Base-by-base conservation (phyloP, 306 rosid genomes). In the Astragalus membranaceus region DNA sequence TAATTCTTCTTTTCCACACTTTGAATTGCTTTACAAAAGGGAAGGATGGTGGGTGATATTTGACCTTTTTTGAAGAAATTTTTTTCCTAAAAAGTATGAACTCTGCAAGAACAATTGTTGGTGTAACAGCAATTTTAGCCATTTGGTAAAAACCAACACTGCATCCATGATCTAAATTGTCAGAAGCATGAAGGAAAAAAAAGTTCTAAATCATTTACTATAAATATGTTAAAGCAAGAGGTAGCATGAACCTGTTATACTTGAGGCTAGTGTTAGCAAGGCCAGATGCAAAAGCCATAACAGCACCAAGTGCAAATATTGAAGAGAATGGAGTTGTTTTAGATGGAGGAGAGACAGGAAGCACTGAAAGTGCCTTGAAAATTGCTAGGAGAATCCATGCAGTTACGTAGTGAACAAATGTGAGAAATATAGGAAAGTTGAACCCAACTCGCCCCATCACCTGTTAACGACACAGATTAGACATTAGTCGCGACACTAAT, bases 111-210 rank as follows among this genome's bases (percentile, higher is more conserved):
- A 94, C 99, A 77, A 94, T 91, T 57, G 97, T 90, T 20, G 97
- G 99, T 23, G 99, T 94, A 41, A 94, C 97, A 52, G 96, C 96
- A 84, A 94, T 94, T 82, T 94, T 94, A 49, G 99, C 95, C 99
- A 94, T 90, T 81, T 94, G 99, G 86, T 91, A 91, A 89, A 94
- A 94, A 59, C 97, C 99, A 32, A 94, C 84, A 69, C 97, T 94
- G 95, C 80, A 72, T 94, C 92, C 79, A 72, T 17, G 63, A 75
- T 8, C 37, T 23, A 47, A 69, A 70, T 37, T 63, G 74, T 86
- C 41, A 85, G 87, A 12, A 69, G 68, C 63, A 36, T 60, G 59
- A 3, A 8, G 0, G 8, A 5, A 62, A 42, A 41, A 32, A 49
- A 11, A 6, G 2, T 12, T 56, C 51, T 1, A 43, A 65, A 17